Evolutionary conservation across 495 filamentous ascomycete species (phyloP), one percentile per base, ranked within the genome.

Genomic region (Alectoria sarmentosa): DNA sequence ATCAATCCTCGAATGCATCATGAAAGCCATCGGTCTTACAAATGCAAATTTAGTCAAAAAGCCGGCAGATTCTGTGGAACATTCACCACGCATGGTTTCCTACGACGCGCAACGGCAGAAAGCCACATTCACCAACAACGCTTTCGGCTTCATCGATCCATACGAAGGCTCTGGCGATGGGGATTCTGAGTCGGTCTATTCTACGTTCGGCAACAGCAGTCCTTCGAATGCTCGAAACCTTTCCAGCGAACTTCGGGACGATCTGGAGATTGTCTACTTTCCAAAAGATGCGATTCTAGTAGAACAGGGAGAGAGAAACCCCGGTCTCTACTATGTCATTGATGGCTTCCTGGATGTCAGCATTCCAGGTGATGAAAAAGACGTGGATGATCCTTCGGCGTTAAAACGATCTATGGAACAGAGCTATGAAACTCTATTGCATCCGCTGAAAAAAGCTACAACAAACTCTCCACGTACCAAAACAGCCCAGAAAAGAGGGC

Each of bases 221-320:
- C 87, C 87, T 19, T 64, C 70, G n/a, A 80, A 73, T 60, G 78
- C 84, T 11, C 69, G 74, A 73, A 78, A 85, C 81, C 66, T 92
- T 72, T 65, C 82, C 71, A 72, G 85, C 63, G 94, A 98, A 49
- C 81, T 96, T 71, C 85, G 86, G 56, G 86, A 94, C 69, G 94
- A 98, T 52, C 83, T 98, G n/a, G 94, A 98, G 71, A 96, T 98
- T 66, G 95, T 98, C 6, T 97, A 88, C 77, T 98, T 98, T 68
- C 92, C 91, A 1, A 88, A 98, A 71, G 92, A 89, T 6, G 92
- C 94, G 11, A 89, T 98, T 9, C 80, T 98, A n/a, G 93, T 98
- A 1, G 94, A 98, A 68, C 92, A 98, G 73, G 92, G 94, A 0
- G 94, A 98, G 76, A 83, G 95, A 23, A 95, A 95, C 69, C 95